Evolutionary conservation across 176 grass and related monocot species (phyloP).

Genomic region (Puccinellia tenuiflora): DNA sequence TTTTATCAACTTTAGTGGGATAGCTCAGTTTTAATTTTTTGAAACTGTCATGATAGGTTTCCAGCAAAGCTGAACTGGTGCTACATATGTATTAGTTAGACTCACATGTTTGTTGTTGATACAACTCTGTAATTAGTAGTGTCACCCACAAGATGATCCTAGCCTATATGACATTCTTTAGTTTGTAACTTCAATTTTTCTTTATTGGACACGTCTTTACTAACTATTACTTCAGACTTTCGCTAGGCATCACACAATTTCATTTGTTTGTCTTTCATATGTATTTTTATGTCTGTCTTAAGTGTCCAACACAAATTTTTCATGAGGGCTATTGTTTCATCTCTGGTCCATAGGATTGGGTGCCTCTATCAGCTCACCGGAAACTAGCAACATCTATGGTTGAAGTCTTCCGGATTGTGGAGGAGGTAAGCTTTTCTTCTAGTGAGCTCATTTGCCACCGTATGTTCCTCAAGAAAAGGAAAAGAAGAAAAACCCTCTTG

Average conservation of each 20-base stretch:
- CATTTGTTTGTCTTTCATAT: background rate
- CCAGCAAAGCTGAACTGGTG: background rate
- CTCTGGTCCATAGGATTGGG: conserved; percentile 55
- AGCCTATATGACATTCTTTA: background rate
- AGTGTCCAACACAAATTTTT: background rate
- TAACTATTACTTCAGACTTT: background rate
- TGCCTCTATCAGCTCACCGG: conserved; percentile 64
- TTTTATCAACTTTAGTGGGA: conserved; percentile 1
- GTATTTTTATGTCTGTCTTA: background rate
- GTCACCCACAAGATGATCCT: background rate
- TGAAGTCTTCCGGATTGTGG: conserved; percentile 86
- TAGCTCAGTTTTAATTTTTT: background rate
- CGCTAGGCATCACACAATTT: background rate
- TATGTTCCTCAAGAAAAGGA: background rate
- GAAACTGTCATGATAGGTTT: background rate
- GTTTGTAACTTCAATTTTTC: background rate
- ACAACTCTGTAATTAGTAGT: background rate
- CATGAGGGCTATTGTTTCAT: conserved; percentile 19
- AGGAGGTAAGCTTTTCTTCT: conserved; percentile 63
- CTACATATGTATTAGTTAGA: background rate
- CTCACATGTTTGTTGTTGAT: background rate
- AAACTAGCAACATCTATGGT: conserved; percentile 70
- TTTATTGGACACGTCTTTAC: background rate
- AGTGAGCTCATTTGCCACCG: background rate
- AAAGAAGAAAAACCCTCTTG: background rate